Evolutionary conservation across 2,329 filamentous ascomycete species (phyloP), one percentile per base, ranked within the genome.

Genomic region (Penicillium polonicum): DNA sequence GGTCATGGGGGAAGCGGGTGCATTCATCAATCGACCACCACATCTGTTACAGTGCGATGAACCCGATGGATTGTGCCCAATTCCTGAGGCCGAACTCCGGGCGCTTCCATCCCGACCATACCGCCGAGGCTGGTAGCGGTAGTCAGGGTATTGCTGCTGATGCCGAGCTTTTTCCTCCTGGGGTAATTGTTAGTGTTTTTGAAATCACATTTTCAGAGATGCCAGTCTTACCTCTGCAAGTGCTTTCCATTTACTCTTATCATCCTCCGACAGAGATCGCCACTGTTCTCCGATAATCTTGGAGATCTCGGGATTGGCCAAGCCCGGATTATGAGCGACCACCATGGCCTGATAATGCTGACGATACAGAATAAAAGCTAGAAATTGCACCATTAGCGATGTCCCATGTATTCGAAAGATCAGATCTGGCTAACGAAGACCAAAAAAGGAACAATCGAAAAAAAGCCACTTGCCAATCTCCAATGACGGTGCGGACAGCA

Each of bases 301-400:
- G 64, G 93, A 97, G 67, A 97, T 96, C 52, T 97, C 91, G 3
- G 93, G 93, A 75, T 97, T 97, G 45, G 92, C 88, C 63, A 97
- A 85, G 44, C 91, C 90, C n/a, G 92, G 93, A 69, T 97, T 85
- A 66, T 90, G 84, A 53, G 87, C 82, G 38, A 92, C 89, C 50
- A 97, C 91, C 48, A 85, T 82, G 19, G 89, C 86, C 75, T 97
- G 93, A 69, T 94, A 88, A 74, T 95, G 89, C 73, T 97, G 92
- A 39, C 94, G 91, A 79, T 96, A 99, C 67, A 99, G 82, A 65
- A 99, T 99, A 79, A 99, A 99, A 50, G 93, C 94, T 99, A 44
- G 10, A 27, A 17, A 5, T 23, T 41, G 13, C 15, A 35, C 23
- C 15, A 25, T 54, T 56, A 57, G 43, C 31, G 9, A 48, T 15